phyloP scores from a whole-genome alignment of 371 early-diverging fungal species.

The Mortierella sp. region DNA sequence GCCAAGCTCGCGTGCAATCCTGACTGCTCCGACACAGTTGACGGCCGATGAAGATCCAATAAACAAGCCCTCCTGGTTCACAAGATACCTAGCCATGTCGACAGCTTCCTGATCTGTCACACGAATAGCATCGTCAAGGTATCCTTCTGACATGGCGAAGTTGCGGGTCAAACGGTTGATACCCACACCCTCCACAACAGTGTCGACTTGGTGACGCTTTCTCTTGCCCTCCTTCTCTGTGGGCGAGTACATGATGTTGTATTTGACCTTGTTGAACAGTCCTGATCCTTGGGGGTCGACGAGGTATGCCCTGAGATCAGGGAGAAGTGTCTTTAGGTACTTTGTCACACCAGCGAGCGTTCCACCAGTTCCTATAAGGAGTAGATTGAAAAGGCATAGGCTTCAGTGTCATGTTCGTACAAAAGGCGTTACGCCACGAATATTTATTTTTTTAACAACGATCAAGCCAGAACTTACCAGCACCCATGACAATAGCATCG shows the following conservation, averaged over 20 bases:
- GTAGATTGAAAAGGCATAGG: not conserved
- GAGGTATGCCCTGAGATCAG: slow-evolving; percentile 77
- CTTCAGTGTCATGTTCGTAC: not conserved
- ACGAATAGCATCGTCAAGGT: slow-evolving; percentile 89
- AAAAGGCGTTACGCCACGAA: not conserved
- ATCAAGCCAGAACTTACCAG: slow-evolving; percentile 60
- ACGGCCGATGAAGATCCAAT: slow-evolving; percentile 94
- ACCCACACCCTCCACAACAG: slow-evolving; percentile 97
- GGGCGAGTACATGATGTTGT: slow-evolving; percentile 90
- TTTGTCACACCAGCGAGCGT: slow-evolving; percentile 91
- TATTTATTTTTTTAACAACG: not conserved
- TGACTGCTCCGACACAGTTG: slow-evolving; percentile 91
- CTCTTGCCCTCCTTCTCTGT: slow-evolving; percentile 93
- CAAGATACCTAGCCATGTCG: slow-evolving; percentile 90
- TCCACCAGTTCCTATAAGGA: slow-evolving; percentile 87
- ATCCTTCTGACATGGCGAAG: slow-evolving; percentile 73
- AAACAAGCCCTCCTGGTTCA: slow-evolving; percentile 91
- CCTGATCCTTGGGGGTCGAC: slow-evolving; percentile 97
- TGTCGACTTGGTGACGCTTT: slow-evolving; percentile 95
- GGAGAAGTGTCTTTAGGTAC: slow-evolving; percentile 81
- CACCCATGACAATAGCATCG: slow-evolving; percentile 90
- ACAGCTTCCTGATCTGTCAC: slow-evolving; percentile 94
- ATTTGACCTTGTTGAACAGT: slow-evolving; percentile 90
- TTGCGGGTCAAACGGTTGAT: slow-evolving; percentile 95
- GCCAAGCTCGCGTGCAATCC: slow-evolving; percentile 77